These are phyloP conservation scores for Heterobasidion irregulare DNA, from an alignment of 1,284 basidiomycete genomes.

Conservation along the genomic window DNA sequence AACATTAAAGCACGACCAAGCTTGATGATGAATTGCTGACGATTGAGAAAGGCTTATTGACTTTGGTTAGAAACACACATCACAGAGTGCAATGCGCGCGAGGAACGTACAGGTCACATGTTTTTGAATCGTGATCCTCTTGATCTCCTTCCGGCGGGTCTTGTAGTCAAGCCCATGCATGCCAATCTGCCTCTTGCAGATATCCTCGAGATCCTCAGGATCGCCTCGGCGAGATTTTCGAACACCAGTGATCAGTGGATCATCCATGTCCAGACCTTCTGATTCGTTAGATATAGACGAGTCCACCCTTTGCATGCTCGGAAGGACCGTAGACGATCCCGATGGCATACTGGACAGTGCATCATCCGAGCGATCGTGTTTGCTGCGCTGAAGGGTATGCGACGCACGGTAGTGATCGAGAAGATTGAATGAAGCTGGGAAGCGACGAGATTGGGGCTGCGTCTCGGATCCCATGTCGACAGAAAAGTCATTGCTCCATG, in stretches of 20 bases:
- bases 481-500: background rate
- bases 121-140: conserved; percentile 28
- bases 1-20: conserved; percentile 59
- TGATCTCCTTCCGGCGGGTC: background rate
- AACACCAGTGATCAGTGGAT: background rate
- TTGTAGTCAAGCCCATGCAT: background rate
- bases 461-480: background rate
- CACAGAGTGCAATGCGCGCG: background rate
- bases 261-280: background rate
- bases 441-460: background rate
- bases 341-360: background rate
- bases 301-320: background rate
- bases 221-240: background rate
- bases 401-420: background rate
- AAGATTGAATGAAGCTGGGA: background rate
- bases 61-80: conserved; percentile 9
- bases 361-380: background rate
- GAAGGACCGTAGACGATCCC: background rate
- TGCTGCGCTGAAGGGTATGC: background rate
- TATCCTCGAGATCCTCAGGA: background rate
- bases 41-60: conserved; percentile 37
- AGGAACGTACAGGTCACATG: conserved; percentile 52
- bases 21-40: conserved; percentile 56
- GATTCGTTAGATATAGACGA: background rate
- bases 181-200: background rate